A percentile compares a stretch with the other conserved stretches of the same genome.
Evolutionary conservation across 164 flowering plant genomes (phyloP).

Genomic region (Litsea cubeba): DNA sequence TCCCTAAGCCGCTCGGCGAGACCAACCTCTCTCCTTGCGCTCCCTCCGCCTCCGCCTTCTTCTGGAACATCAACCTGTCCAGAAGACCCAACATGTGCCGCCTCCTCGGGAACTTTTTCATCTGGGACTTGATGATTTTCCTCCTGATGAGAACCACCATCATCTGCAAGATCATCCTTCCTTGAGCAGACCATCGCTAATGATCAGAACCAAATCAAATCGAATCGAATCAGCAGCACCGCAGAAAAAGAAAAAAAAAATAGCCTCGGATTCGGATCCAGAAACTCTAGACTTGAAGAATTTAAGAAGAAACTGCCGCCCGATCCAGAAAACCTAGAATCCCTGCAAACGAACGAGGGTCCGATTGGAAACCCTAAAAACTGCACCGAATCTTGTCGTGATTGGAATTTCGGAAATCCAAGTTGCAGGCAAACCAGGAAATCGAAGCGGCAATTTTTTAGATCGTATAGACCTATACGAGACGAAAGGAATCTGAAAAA

Average conservation of each 20-base stretch:
- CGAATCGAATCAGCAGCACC: not conserved
- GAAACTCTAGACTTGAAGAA: not conserved
- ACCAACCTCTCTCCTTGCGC: conserved; percentile 19
- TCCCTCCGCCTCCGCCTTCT: conserved; percentile 6
- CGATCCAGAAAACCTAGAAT: no score
- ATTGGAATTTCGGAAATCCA: no score
- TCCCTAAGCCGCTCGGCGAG: conserved; percentile 49
- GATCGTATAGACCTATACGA: no score
- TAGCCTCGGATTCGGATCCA: not conserved
- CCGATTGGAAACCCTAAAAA: no score
- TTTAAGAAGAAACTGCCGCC: no score
- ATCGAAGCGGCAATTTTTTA: no score
- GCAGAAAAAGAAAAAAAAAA: no score
- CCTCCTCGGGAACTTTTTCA: conserved; percentile 13
- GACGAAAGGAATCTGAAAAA: no score
- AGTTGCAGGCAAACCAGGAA: no score
- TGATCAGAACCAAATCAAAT: not conserved
- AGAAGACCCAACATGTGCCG: conserved; percentile 6
- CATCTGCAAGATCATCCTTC: conserved; percentile 22
- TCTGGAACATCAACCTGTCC: not conserved
- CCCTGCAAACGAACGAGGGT: no score
- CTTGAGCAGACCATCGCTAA: conserved; percentile 29
- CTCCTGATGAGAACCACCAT: conserved; percentile 13
- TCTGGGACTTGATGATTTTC: conserved; percentile 17
- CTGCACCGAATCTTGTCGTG: no score